Conservation (phyloP, 1,284 basidiomycete genomes). For the Austroboletus novae-zelandiae region DNA sequence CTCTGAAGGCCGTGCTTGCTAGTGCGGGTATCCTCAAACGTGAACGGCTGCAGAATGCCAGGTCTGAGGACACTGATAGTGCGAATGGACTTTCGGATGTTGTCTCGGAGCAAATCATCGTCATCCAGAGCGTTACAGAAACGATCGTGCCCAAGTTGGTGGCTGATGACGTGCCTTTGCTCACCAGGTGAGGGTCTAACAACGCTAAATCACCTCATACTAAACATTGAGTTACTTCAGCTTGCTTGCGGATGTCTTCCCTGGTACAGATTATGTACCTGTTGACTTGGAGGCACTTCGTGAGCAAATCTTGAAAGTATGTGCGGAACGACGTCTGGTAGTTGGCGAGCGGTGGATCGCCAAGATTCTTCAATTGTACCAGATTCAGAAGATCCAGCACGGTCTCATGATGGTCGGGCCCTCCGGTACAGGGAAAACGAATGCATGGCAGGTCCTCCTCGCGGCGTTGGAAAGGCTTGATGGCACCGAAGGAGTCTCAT, state of each 20-base stretch:
- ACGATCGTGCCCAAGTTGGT: constrained; percentile 99
- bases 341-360: constrained; percentile 88
- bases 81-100: constrained; percentile 61
- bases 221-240: constrained; percentile 40
- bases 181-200: constrained; percentile 68
- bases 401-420: constrained; percentile 99
- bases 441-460: constrained; percentile 94
- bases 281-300: constrained; percentile 86
- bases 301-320: constrained; percentile 84
- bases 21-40: constrained; percentile 98
- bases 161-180: constrained; percentile 92
- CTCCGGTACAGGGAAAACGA: constrained; percentile 95
- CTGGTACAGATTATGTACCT: constrained; percentile 88
- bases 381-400: constrained; percentile 99
- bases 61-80: constrained; percentile 44
- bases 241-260: constrained; percentile 96
- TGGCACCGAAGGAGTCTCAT: constrained; percentile 88
- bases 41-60: constrained; percentile 67
- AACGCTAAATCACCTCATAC: neutral
- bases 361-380: constrained; percentile 97
- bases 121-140: constrained; percentile 99
- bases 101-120: constrained; percentile 89
- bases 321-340: constrained; percentile 82
- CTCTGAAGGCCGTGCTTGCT: constrained; percentile 93
- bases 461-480: constrained; percentile 90